A percentile compares a stretch with the other conserved stretches of the same genome.
Evolutionary conservation across 768 basidiomycete species (phyloP).

Genomic region (Lanmaoa pseudosensibilis): DNA sequence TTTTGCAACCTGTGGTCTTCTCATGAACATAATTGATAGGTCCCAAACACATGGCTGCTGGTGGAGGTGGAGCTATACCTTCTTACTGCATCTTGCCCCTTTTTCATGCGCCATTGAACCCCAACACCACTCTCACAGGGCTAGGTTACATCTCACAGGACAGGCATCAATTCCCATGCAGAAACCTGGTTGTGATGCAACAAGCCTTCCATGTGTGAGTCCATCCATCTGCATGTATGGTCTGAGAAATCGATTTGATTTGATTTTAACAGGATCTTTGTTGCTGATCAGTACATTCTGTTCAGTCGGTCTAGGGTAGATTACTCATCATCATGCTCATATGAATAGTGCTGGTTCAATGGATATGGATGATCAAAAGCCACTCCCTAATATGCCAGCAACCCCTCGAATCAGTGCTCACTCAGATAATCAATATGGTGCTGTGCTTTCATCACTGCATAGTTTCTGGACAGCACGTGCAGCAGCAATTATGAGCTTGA

Average conservation of each 20-base stretch:
- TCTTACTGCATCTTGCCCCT: conserved; percentile 56
- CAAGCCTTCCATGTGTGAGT: conserved; percentile 63
- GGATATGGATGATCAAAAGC: conserved; percentile 40
- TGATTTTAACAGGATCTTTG: conserved; percentile 44
- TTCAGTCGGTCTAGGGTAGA: not conserved
- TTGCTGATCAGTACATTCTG: conserved; percentile 46
- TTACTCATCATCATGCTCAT: not conserved
- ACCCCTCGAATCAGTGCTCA: conserved; percentile 37
- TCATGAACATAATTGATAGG: conserved; percentile 33
- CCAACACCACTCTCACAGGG: conserved; percentile 28
- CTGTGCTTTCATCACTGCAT: conserved; percentile 55
- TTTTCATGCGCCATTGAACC: conserved; percentile 45
- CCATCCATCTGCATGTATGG: not conserved
- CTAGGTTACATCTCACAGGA: conserved; percentile 55
- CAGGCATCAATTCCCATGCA: conserved; percentile 55
- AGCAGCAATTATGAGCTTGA: conserved; percentile 31
- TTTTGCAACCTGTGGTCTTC: not conserved
- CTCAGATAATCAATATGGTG: conserved; percentile 53
- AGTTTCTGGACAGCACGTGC: conserved; percentile 57
- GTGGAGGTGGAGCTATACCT: conserved; percentile 41
- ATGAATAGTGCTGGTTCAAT: conserved; percentile 53
- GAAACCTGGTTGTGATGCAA: conserved; percentile 50
- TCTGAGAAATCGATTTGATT: not conserved
- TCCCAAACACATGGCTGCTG: conserved; percentile 46
- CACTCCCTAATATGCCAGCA: conserved; percentile 44